These are phyloP conservation scores for Tolypocladium ophioglossoides DNA, from an alignment of 2,329 filamentous ascomycete species.

Conservation along the genomic window DNA sequence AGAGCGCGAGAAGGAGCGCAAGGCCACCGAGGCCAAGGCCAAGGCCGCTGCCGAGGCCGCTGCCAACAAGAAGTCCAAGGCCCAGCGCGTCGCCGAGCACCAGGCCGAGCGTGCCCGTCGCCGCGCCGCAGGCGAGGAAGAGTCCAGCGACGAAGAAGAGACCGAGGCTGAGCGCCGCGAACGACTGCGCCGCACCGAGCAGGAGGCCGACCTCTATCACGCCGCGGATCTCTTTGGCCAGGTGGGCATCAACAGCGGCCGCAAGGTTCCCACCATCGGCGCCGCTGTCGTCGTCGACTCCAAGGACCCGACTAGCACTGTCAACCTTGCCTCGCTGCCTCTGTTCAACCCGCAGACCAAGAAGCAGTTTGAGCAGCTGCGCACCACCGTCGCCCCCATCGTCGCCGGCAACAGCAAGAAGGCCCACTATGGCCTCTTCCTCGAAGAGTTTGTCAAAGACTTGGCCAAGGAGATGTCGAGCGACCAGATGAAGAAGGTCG, in stretches of 20 bases:
- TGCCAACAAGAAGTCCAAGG: slow-evolving; percentile 83
- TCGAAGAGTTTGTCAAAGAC: slow-evolving; percentile 83
- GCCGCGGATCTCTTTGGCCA: slow-evolving; percentile 84
- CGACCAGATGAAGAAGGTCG: slow-evolving; percentile 93
- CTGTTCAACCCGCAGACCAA: slow-evolving; percentile 88
- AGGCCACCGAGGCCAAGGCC: slow-evolving; percentile 74
- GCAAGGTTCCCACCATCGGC: slow-evolving; percentile 56
- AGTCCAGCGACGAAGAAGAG: slow-evolving; percentile 58
- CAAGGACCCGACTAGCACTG: slow-evolving; percentile 62
- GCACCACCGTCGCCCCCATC: slow-evolving; percentile 69
- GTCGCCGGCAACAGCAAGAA: slow-evolving; percentile 70
- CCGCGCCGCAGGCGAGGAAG: slow-evolving; percentile 41
- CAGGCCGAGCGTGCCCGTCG: slow-evolving; percentile 48
- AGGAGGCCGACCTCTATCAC: slow-evolving; percentile 80
- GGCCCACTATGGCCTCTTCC: slow-evolving; percentile 79
- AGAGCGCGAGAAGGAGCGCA: slow-evolving; percentile 89
- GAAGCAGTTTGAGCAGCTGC: slow-evolving; percentile 71
- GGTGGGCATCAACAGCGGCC: slow-evolving; percentile 54
- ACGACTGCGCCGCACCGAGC: slow-evolving; percentile 67
- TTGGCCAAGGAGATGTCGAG: slow-evolving; percentile 79
- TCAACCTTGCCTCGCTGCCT: slow-evolving; percentile 71
- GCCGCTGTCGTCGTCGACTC: slow-evolving; percentile 58
- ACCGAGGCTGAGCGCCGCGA: slow-evolving; percentile 62
- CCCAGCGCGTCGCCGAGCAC: slow-evolving; percentile 75
- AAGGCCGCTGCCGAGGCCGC: slow-evolving; percentile 83